Evolutionary conservation across 1,139 yeast species (phyloP).

Genomic region (Sugiyamaella neomexicana): DNA sequence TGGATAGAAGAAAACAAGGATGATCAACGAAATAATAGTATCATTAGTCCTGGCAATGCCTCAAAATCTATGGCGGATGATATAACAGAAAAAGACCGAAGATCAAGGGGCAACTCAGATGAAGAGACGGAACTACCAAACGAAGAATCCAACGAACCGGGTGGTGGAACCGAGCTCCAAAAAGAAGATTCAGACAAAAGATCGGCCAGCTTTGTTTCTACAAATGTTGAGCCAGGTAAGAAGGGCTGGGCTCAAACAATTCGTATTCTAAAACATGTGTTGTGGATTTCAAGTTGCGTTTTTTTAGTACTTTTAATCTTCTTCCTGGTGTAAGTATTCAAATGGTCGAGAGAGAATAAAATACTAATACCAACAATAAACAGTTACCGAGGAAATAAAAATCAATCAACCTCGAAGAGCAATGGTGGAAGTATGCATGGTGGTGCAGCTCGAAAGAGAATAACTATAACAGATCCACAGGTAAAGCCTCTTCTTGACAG

Average conservation of each 20-base stretch:
- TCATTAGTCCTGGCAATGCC: not conserved
- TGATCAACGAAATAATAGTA: not conserved
- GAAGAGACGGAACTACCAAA: not conserved
- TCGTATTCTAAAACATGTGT: not conserved
- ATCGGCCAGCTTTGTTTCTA: not conserved
- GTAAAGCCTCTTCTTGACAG: constrained; percentile 10
- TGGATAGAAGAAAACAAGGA: not conserved
- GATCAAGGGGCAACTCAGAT: not conserved
- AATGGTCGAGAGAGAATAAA: not conserved
- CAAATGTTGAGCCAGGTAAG: not conserved
- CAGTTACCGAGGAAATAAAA: constrained; percentile 11
- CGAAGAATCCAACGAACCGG: not conserved
- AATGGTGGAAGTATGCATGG: not conserved
- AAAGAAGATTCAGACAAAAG: not conserved
- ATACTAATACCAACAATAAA: not conserved
- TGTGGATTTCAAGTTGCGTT: constrained; percentile 13
- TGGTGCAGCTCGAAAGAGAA: constrained; percentile 1
- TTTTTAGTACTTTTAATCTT: constrained; percentile 14
- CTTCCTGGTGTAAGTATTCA: constrained; percentile 14
- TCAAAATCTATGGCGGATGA: constrained; percentile 1
- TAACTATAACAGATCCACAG: constrained; percentile 7
- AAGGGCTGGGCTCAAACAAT: not conserved
- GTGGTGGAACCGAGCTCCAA: not conserved
- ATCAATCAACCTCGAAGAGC: constrained; percentile 1
- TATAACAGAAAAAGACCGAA: not conserved